These are phyloP conservation scores for Cutaneotrichosporon arboriforme DNA, from an alignment of 1,284 basidiomycete genomes.

Conservation along the genomic window DNA sequence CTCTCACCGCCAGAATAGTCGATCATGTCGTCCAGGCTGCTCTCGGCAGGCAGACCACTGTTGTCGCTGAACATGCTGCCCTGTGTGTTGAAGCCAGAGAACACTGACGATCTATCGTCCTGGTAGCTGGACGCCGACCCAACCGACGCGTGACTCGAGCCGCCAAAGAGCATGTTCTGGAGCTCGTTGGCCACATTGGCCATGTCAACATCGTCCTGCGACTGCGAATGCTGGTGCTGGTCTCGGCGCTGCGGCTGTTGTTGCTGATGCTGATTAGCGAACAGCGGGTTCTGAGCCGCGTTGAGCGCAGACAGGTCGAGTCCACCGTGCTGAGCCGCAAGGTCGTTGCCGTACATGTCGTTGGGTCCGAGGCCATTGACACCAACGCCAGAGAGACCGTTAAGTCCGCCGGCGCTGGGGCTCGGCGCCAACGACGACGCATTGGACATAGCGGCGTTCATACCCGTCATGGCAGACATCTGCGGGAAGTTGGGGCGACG, in stretches of 20 bases:
- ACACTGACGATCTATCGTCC: constrained; percentile 31
- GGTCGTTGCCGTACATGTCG: constrained; percentile 13
- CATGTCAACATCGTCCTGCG: constrained; percentile 26
- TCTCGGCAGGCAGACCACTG: constrained; percentile 31
- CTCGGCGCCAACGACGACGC: constrained; percentile 17
- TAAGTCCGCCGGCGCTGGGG: constrained; percentile 4
- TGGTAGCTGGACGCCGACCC: constrained; percentile 28
- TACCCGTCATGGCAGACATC: constrained; percentile 12
- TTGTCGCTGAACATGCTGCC: constrained; percentile 34
- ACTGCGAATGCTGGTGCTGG: constrained; percentile 6
- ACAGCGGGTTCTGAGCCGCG: constrained; percentile 12
- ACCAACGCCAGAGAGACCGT: constrained; percentile 8
- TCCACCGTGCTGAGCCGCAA: not conserved
- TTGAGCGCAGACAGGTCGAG: constrained; percentile 15
- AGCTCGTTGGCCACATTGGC: constrained; percentile 27
- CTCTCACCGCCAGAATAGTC: constrained; percentile 39
- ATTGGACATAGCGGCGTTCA: constrained; percentile 16
- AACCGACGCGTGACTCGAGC: constrained; percentile 29
- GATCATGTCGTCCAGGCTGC: constrained; percentile 34
- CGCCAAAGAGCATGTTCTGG: constrained; percentile 31
- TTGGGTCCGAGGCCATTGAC: not conserved
- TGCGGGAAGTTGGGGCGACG: constrained; percentile 33
- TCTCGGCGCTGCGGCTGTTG: not conserved
- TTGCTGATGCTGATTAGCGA: constrained; percentile 11
- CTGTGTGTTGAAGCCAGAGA: constrained; percentile 24